Evolutionary conservation across 371 early-diverging fungal species (phyloP).

Genomic region (Mucor circinelloides): DNA sequence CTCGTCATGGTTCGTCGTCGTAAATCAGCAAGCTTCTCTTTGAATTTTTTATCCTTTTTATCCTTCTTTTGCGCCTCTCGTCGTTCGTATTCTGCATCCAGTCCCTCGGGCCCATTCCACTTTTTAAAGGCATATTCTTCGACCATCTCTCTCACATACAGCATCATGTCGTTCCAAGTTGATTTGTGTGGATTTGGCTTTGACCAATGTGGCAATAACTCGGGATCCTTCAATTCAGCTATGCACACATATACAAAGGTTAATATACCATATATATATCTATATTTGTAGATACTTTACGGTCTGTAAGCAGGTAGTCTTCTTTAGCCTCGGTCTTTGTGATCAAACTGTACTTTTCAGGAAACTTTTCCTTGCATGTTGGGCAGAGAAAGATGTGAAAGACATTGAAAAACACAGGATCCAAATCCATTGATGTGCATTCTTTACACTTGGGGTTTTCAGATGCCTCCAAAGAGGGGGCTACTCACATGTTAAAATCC

Average conservation of each 20-base stretch:
- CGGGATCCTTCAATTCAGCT: constrained; percentile 84
- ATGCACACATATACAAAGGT: not conserved
- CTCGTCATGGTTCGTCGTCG: constrained; percentile 84
- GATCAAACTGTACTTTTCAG: constrained; percentile 87
- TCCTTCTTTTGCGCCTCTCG: constrained; percentile 80
- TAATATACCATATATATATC: not conserved
- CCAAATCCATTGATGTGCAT: constrained; percentile 80
- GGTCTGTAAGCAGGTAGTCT: constrained; percentile 91
- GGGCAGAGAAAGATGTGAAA: constrained; percentile 77
- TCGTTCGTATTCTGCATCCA: constrained; percentile 89
- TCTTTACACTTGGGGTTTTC: constrained; percentile 75
- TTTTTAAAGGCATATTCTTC: constrained; percentile 92
- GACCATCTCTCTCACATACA: constrained; percentile 87
- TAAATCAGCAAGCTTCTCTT: constrained; percentile 76
- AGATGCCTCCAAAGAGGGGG: constrained; percentile 61
- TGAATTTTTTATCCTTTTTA: constrained; percentile 85
- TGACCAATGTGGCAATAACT: constrained; percentile 80
- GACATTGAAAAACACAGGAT: constrained; percentile 68
- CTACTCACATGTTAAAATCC: constrained; percentile 25
- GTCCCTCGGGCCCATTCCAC: constrained; percentile 86
- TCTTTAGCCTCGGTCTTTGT: constrained; percentile 94
- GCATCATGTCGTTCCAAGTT: constrained; percentile 95
- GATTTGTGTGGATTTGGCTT: constrained; percentile 94
- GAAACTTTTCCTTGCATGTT: constrained; percentile 68
- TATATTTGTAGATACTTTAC: constrained; percentile 27